phyloP scores from a whole-genome alignment of 163 green algal species.

The Chlorella variabilis region DNA sequence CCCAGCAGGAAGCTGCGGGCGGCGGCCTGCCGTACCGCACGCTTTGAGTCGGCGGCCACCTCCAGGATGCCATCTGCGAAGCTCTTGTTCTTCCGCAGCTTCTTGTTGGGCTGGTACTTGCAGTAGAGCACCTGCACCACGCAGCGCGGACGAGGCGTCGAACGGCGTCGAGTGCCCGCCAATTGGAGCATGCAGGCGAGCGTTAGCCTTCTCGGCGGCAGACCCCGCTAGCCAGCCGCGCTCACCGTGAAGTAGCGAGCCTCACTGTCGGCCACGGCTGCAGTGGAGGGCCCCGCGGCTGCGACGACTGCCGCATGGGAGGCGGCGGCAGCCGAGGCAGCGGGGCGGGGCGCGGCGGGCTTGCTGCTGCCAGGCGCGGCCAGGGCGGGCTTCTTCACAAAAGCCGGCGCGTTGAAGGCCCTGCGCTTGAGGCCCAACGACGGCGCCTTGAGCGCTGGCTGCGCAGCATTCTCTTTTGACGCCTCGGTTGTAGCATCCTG shows the following conservation, averaged over 20 bases:
- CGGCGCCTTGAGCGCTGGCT: too few species aligned
- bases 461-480: background rate
- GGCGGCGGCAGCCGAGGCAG: too few species aligned
- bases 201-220: too few species aligned
- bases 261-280: background rate
- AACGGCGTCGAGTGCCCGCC: too few species aligned
- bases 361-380: background rate
- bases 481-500: too few species aligned
- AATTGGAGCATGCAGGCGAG: too few species aligned
- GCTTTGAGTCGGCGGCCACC: slow-evolving; percentile 41
- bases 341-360: background rate
- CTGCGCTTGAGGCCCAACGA: background rate
- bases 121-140: slow-evolving; percentile 1
- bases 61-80: slow-evolving; percentile 65
- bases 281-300: background rate
- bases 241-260: background rate
- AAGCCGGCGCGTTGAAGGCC: background rate
- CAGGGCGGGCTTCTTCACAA: background rate
- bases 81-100: slow-evolving; percentile 69
- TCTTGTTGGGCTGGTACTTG: slow-evolving; percentile 30
- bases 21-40: slow-evolving; percentile 10
- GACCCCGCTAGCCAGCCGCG: too few species aligned
- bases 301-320: too few species aligned
- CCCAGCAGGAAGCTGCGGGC: background rate
- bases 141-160: background rate